Evolutionary conservation across 2,329 filamentous ascomycete genomes (phyloP).

Genomic region (Scedosporium apiospermum): DNA sequence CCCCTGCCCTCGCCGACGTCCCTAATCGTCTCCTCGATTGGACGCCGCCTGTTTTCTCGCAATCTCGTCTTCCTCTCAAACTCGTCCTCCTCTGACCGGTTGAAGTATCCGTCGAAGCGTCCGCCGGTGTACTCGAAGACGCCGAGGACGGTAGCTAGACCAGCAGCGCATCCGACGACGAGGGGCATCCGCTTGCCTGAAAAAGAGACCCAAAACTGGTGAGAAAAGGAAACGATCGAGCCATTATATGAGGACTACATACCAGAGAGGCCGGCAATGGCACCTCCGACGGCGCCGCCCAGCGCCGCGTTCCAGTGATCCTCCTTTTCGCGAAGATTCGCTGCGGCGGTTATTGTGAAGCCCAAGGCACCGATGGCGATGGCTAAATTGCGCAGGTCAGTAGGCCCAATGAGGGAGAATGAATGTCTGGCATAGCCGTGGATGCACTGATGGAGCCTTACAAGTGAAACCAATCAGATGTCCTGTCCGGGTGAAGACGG

Average conservation of each 20-base stretch:
- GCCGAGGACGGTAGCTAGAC: constrained; percentile 47
- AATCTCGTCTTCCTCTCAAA: constrained; percentile 67
- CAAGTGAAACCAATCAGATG: constrained; percentile 49
- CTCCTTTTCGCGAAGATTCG: constrained; percentile 79
- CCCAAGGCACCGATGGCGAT: constrained; percentile 59
- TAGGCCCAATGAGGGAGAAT: not conserved
- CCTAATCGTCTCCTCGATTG: constrained; percentile 68
- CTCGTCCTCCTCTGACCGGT: constrained; percentile 53
- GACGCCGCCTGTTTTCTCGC: constrained; percentile 64
- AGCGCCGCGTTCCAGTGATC: constrained; percentile 67
- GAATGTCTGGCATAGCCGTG: not conserved
- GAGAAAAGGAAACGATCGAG: not conserved
- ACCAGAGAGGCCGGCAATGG: constrained; percentile 47
- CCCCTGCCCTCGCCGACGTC: constrained; percentile 82
- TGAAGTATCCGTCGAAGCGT: constrained; percentile 34
- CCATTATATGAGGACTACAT: not conserved
- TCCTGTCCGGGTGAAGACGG: constrained; percentile 71
- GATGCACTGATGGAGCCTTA: not conserved
- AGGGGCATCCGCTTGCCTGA: constrained; percentile 50
- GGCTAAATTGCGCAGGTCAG: constrained; percentile 17
- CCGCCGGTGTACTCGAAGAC: constrained; percentile 61
- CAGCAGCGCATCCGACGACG: constrained; percentile 56
- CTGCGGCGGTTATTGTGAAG: constrained; percentile 66
- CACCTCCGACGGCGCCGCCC: constrained; percentile 68
- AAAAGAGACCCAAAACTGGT: constrained; percentile 8